Percentiles rank a stretch among this genome's conserved stretches.
Evolutionary conservation across 305 asterid species (phyloP).

Genomic region (Solanum hybrid): DNA sequence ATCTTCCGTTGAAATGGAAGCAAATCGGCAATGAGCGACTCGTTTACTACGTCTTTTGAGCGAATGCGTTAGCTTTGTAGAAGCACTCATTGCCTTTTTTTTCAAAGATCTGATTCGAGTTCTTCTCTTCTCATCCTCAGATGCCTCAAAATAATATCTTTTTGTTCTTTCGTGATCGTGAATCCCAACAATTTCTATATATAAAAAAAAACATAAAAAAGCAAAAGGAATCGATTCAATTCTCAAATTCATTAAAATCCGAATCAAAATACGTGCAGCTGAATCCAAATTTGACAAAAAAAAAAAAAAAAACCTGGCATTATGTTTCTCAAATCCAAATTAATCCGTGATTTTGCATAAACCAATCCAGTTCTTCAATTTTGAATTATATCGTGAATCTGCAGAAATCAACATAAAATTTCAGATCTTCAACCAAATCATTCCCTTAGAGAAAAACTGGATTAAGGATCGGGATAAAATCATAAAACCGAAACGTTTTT

Average conservation of each 20-base stretch:
- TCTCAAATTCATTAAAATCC: neutral
- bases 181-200: constrained; percentile 30
- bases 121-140: constrained; percentile 68
- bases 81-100: constrained; percentile 57
- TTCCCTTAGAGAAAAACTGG: neutral
- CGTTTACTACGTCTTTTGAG: constrained; percentile 49
- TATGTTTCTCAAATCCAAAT: constrained; percentile 10
- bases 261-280: constrained; percentile 1
- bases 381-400: neutral
- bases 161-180: constrained; percentile 50
- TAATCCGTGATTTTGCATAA: neutral
- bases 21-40: constrained; percentile 58
- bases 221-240: neutral
- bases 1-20: constrained; percentile 65
- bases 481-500: neutral
- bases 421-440: neutral
- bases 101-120: constrained; percentile 62
- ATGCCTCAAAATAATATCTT: constrained; percentile 52
- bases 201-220: neutral
- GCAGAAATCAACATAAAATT: neutral
- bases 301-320: constrained; percentile 59
- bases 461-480: neutral
- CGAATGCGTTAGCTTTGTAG: constrained; percentile 38
- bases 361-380: constrained; percentile 6
- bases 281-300: constrained; percentile 6